Percentiles rank a stretch among this genome's conserved stretches.
phyloP scores from a whole-genome alignment of 257 asterid species.

The Nicotiana benthamiana region DNA sequence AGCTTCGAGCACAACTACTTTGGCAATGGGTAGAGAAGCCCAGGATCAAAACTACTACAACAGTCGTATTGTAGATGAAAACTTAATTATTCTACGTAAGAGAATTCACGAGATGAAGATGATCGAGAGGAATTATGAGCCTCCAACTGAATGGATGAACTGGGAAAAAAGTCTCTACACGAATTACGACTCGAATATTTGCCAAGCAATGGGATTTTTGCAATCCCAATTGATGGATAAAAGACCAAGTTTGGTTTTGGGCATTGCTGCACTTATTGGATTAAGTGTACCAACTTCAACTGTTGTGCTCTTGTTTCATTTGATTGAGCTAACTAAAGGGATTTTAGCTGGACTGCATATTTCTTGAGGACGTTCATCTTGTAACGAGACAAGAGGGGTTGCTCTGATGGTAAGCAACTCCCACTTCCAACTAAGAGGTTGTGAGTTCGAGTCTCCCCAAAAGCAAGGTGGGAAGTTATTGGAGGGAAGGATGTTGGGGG shows the following conservation, averaged over 20 bases:
- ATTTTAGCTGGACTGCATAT: constrained; percentile 6
- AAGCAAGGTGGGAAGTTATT: too few relatives aligned
- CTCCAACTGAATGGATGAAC: constrained; percentile 32
- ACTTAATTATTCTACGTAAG: constrained; percentile 23
- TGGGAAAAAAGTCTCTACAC: constrained; percentile 33
- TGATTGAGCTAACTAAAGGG: constrained; percentile 14
- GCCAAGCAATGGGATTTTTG: constrained; percentile 29
- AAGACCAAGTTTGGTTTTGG: constrained; percentile 34
- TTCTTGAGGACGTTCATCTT: neutral
- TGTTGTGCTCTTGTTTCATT: constrained; percentile 10
- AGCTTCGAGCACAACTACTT: neutral
- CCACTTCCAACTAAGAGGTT: too few relatives aligned
- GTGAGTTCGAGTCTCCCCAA: too few relatives aligned
- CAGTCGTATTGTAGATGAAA: constrained; percentile 19
- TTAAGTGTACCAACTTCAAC: constrained; percentile 22
- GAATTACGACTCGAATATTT: constrained; percentile 14
- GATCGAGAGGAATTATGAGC: constrained; percentile 22
- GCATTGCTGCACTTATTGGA: constrained; percentile 14
- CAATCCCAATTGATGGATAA: constrained; percentile 22
- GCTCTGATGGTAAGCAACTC: too few relatives aligned
- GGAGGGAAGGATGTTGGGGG: too few relatives aligned
- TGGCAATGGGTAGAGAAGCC: constrained; percentile 19
- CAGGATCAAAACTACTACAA: neutral
- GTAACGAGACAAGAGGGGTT: too few relatives aligned
- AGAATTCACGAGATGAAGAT: constrained; percentile 34